Percentiles rank a stretch among this genome's conserved stretches.
Evolutionary conservation across 805 yeast genomes (phyloP).

Genomic region (Zygosaccharomyces bailii): DNA sequence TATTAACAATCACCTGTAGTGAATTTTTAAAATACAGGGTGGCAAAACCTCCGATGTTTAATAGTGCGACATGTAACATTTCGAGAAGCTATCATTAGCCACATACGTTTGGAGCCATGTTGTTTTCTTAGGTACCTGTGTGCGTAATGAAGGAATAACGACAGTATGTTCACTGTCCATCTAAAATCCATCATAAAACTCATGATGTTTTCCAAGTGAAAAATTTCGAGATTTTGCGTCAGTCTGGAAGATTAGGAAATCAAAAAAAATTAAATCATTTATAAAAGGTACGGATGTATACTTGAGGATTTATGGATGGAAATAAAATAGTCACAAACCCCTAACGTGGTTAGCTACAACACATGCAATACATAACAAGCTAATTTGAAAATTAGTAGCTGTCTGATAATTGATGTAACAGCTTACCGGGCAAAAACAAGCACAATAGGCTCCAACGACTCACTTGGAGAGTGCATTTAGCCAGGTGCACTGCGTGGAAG

Average conservation of each 20-base stretch:
- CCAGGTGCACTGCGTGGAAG: neutral
- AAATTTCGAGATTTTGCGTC: too few species aligned
- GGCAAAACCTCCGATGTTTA: conserved; percentile 18
- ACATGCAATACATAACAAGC: too few species aligned
- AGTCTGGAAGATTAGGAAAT: too few species aligned
- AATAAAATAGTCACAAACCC: neutral
- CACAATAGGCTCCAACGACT: neutral
- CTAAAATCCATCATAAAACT: too few species aligned
- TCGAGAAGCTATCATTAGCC: conserved; percentile 14
- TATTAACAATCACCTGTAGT: conserved; percentile 38
- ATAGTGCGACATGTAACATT: conserved; percentile 19
- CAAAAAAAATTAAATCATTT: too few species aligned
- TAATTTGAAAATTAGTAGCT: neutral
- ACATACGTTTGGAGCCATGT: conserved; percentile 94
- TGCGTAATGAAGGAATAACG: neutral
- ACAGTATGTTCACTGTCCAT: conserved; percentile 2
- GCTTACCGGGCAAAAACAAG: neutral
- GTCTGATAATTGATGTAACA: conserved; percentile 1
- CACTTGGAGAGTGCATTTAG: neutral
- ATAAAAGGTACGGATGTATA: conserved; percentile 8
- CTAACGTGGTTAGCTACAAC: too few species aligned
- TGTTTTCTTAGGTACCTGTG: conserved; percentile 16
- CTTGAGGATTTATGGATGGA: conserved; percentile 3
- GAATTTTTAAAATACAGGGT: conserved; percentile 28
- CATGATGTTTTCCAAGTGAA: neutral